Base-by-base conservation (phyloP, 768 basidiomycete genomes). In the Boletus sensibilis region DNA sequence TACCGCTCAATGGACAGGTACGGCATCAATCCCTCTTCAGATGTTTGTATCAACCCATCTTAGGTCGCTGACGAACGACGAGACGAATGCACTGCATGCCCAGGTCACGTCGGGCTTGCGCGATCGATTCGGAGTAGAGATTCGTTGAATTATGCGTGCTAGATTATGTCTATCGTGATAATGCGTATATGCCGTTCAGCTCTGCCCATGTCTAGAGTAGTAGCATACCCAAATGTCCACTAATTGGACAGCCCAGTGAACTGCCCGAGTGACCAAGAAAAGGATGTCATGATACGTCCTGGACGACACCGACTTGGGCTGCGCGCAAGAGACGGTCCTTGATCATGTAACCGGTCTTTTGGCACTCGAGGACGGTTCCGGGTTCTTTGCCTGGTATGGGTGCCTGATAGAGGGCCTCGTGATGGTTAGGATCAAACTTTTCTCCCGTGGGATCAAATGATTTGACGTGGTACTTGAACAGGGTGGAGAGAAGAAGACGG, bases 1-100 rank as follows among this genome's bases (percentile, higher is more conserved):
- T 99, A 98, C 71, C 79, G 95, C 55, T 97, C 95, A 29, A 96
- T 98, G 94, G 96, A 98, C 72, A 86, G 88, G 91, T 90, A 64
- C 58, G 76, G 20, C 10, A 4, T 33, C 55, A 20, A 25, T 42
- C 35, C 40, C 18, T 55, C 37, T 16, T 40, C 5, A 14, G 21
- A 21, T 18, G 41, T 33, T 31, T 50, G 48, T 53, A 60, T 42
- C 63, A 39, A 60, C 33, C 33, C 37, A 25, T 41, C 23, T 3
- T 53, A 93, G 94, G 70, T 93, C 92, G 9, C 70, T 98, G 59
- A 86, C 90, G 16, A 95, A 94, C 62, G 90, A 91, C 25, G 94
- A 98, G 73, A 85, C 88, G 41, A 96, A 96, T 71, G 73, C 73
- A n/a, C 73, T 96, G 47, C 93, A 98, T 63, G 74, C 73, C 40